Percentiles rank a stretch among this genome's conserved stretches.
Conservation (phyloP, 148 eudicot genomes). For the Beta vulgaris region DNA sequence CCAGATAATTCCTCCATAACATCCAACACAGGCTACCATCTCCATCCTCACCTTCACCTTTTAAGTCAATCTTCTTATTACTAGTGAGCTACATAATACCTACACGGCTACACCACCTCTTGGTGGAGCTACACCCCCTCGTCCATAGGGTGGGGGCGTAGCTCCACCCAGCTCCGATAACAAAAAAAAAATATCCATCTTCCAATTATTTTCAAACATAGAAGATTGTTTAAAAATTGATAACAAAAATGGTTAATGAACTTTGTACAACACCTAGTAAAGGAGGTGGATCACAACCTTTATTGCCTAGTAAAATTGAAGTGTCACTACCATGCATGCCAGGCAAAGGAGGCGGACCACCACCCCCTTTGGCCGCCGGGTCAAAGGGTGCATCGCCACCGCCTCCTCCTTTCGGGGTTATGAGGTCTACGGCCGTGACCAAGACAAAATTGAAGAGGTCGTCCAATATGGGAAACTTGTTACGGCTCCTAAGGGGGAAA, state of each 20-base stretch:
- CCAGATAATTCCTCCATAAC: not conserved
- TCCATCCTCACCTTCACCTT: not conserved
- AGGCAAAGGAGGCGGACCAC: conserved; percentile 47
- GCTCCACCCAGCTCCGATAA: conserved; percentile 43
- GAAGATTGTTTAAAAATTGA: not conserved
- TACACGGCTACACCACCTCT: conserved; percentile 48
- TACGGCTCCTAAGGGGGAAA: conserved; percentile 68
- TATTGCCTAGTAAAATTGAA: conserved; percentile 31
- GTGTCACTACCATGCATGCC: conserved; percentile 40
- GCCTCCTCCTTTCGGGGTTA: conserved; percentile 36
- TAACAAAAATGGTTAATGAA: not conserved
- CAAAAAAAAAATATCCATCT: not conserved
- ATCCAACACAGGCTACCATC: not conserved
- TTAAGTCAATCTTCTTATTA: not conserved
- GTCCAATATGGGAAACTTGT: conserved; percentile 79
- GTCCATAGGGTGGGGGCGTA: not conserved
- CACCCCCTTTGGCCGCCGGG: conserved; percentile 53
- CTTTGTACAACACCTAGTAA: not conserved
- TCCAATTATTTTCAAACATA: not conserved
- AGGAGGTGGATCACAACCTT: conserved; percentile 45
- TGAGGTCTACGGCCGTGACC: conserved; percentile 44
- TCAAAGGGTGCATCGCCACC: not conserved
- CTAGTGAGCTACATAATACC: conserved; percentile 3
- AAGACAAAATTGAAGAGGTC: conserved; percentile 75
- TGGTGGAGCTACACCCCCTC: conserved; percentile 11